Percentiles rank a stretch among this genome's conserved stretches.
phyloP scores from a whole-genome alignment of 2,329 filamentous ascomycete genomes.

The Cercospora sp. region DNA sequence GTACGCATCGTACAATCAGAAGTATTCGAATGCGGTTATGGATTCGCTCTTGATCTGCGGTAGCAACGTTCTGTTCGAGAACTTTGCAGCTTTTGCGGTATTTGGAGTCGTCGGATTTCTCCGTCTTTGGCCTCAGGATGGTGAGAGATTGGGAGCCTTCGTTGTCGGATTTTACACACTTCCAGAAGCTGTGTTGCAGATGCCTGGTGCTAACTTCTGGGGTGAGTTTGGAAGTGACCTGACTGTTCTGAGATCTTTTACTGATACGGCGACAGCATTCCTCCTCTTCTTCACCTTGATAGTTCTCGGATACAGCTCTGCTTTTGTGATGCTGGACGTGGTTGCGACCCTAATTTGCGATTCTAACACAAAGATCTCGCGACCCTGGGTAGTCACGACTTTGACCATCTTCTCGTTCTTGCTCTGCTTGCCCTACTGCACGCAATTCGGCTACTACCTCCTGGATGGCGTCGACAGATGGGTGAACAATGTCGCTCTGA shows the following conservation, averaged over 20 bases:
- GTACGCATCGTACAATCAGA: conserved; percentile 59
- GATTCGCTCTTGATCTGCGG: conserved; percentile 56
- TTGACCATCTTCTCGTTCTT: conserved; percentile 55
- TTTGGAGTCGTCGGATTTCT: conserved; percentile 59
- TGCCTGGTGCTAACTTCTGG: conserved; percentile 61
- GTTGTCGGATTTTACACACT: conserved; percentile 60
- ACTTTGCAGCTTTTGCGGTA: conserved; percentile 52
- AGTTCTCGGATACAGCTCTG: conserved; percentile 59
- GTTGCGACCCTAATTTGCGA: conserved; percentile 57
- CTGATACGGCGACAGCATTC: conserved; percentile 41
- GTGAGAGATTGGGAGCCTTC: conserved; percentile 55
- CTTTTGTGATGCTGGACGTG: conserved; percentile 61
- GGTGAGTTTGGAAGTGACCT: background rate
- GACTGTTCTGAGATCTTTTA: background rate
- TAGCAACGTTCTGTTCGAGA: conserved; percentile 60
- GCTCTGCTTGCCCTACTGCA: conserved; percentile 58
- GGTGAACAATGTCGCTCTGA: conserved; percentile 56
- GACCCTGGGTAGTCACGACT: conserved; percentile 52
- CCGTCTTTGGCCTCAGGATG: conserved; percentile 44
- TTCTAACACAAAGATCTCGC: conserved; percentile 45
- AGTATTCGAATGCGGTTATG: conserved; percentile 60
- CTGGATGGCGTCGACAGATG: conserved; percentile 57
- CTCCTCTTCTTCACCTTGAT: conserved; percentile 60
- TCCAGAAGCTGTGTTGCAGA: conserved; percentile 57
- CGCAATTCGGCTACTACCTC: conserved; percentile 58